Evolutionary conservation across 148 eudicot species (phyloP).

Genomic region (Bassia scoparia): DNA sequence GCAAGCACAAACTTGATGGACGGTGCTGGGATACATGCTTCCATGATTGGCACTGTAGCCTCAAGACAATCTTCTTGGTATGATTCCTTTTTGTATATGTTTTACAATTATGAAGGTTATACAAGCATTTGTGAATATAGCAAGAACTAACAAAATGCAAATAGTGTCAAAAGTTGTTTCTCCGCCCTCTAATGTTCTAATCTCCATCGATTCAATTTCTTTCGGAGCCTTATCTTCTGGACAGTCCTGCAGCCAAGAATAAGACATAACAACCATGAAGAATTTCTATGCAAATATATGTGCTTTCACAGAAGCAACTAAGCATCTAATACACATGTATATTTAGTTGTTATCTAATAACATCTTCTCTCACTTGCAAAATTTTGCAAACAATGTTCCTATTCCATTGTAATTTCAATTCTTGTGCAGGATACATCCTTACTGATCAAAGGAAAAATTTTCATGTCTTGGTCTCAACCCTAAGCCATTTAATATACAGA

Average conservation of each 20-base stretch:
- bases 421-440: neutral
- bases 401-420: neutral
- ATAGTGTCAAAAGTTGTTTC: slow-evolving; percentile 53
- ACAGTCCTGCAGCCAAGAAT: slow-evolving; percentile 63
- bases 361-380: neutral
- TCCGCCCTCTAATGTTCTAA: slow-evolving; percentile 61
- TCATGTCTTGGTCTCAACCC: neutral
- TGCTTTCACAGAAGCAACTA: neutral
- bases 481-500: neutral
- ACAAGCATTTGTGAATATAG: slow-evolving; percentile 9
- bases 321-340: neutral
- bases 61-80: too few relatives aligned
- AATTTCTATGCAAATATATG: neutral
- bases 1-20: too few relatives aligned
- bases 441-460: neutral
- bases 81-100: neutral
- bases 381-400: neutral
- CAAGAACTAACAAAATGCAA: neutral
- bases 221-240: slow-evolving; percentile 84
- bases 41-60: too few relatives aligned
- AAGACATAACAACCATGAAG: neutral
- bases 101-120: neutral
- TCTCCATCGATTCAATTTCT: slow-evolving; percentile 76
- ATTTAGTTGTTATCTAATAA: neutral
- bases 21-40: too few relatives aligned